phyloP scores from a whole-genome alignment of 1,139 yeast genomes.

The Tardiomyces depauwii region DNA sequence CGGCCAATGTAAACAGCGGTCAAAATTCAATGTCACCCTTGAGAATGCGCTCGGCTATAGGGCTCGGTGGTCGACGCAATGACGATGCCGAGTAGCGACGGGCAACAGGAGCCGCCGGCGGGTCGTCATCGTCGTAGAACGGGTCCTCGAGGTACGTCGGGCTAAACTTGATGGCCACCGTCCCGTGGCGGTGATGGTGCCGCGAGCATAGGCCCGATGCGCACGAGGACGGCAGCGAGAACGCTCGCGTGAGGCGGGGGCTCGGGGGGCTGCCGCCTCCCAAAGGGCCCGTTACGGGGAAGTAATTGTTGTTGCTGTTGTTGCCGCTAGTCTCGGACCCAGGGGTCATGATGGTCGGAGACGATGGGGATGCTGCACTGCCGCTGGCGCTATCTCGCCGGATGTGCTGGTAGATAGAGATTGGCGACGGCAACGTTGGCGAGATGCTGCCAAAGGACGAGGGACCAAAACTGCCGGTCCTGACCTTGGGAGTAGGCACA shows the following conservation, averaged over 20 bases:
- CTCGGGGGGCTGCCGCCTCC: not conserved
- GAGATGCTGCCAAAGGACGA: not conserved
- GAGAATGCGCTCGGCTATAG: conserved; percentile 21
- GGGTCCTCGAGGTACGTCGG: conserved; percentile 8
- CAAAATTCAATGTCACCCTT: conserved; percentile 18
- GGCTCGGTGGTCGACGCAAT: conserved; percentile 18
- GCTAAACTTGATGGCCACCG: conserved; percentile 20
- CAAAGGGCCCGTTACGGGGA: no score
- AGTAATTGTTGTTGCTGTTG: not conserved
- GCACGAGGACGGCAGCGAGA: conserved; percentile 2
- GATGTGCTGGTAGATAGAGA: conserved; percentile 7
- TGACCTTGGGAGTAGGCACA: no score
- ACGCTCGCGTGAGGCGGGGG: conserved; percentile 5
- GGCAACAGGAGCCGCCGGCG: not conserved
- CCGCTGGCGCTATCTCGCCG: conserved; percentile 2
- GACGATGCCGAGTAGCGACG: conserved; percentile 1
- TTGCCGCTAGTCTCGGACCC: conserved; percentile 1
- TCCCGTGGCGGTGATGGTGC: conserved; percentile 17
- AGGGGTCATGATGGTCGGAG: no score
- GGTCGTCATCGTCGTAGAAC: conserved; percentile 7
- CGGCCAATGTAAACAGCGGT: not conserved
- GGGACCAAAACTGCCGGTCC: no score
- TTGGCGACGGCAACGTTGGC: conserved; percentile 3
- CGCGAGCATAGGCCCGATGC: conserved; percentile 2
- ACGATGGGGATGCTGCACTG: not conserved